Evolutionary conservation across 2,329 filamentous ascomycete genomes (phyloP), one percentile per base, ranked within the genome.

Genomic region (Passalora sequoiae): DNA sequence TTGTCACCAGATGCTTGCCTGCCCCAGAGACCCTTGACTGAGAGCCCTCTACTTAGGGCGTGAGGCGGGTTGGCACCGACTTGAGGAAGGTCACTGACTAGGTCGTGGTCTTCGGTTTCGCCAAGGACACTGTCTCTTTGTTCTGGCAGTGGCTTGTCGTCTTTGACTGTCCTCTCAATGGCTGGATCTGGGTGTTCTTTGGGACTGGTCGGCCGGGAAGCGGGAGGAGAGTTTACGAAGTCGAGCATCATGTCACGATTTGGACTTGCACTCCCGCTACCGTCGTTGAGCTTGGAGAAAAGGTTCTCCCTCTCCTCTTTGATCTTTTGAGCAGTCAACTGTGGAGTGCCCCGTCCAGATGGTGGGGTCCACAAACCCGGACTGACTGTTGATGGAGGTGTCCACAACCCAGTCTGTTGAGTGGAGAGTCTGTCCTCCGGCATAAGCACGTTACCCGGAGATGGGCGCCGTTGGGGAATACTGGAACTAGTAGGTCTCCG

Each of bases 21-120:
- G 0, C 69, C 69, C 70, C 70, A 73, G 4, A 73, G 65, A 1
- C 68, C 68, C 31, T 66, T 57, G 49, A 56, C 57, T 55, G 56
- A 62, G 6, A 62, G 38, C n/a, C 54, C 54, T 27, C 55, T 33
- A 19, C 47, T 50, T 4, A 58, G 42, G n/a, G 45, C 46, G 4
- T 45, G 38, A 4, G 57, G 57, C 1, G 54, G 45, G 25, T 50
- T 46, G 2, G 47, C 40, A 16, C 42, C 28, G 40, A 54, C 43
- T n/a, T 31, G 35, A 3, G 46, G 51, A 21, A 54, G 43, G 28
- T 52, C 44, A 6, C 42, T 40, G n/a, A 49, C 20, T 17, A 46
- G 42, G 32, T 54, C 51, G 21, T 48, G 43, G 30, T 54, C 51
- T 25, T 38, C 44, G 32, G 21, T 44, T 10, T 43, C 41, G 20